phyloP scores from a whole-genome alignment of 768 basidiomycete genomes.

The Pulveroboletus sp. region DNA sequence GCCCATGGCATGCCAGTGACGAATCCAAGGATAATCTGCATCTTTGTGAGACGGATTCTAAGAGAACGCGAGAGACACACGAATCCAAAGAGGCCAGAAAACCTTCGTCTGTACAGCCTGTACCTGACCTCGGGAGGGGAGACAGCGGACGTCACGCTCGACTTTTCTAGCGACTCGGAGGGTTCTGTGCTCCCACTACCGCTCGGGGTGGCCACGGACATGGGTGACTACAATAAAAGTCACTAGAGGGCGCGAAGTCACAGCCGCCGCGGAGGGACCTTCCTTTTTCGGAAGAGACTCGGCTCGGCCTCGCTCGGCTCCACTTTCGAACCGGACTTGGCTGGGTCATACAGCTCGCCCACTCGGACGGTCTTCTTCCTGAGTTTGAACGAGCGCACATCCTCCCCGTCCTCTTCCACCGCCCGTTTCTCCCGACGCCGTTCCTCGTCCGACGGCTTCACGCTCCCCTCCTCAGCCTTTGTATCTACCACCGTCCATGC shows the following conservation, averaged over 20 bases:
- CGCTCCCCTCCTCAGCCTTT: not conserved
- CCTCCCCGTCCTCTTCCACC: constrained; percentile 41
- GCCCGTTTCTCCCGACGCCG: constrained; percentile 32
- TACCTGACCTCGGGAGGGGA: constrained; percentile 32
- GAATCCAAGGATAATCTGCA: constrained; percentile 58
- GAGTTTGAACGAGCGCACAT: constrained; percentile 58
- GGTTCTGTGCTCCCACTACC: not conserved
- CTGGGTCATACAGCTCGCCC: constrained; percentile 27
- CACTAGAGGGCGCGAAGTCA: too few relatives aligned
- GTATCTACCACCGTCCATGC: constrained; percentile 74
- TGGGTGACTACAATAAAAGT: not conserved
- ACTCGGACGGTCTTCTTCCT: constrained; percentile 55
- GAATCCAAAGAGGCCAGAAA: constrained; percentile 58
- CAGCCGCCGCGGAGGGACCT: not conserved
- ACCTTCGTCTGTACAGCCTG: constrained; percentile 67
- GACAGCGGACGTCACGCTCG: not conserved
- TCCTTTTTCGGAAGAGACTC: constrained; percentile 22
- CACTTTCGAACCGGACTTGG: constrained; percentile 16
- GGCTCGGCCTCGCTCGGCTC: constrained; percentile 19
- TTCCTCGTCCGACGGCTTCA: not conserved
- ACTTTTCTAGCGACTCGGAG: not conserved
- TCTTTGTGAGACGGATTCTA: not conserved
- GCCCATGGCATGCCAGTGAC: constrained; percentile 65
- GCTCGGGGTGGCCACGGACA: not conserved
- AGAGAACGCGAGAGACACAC: constrained; percentile 28